phyloP scores from a whole-genome alignment of 108 stramenopile species.

The Aurantiochytrium sp. region DNA sequence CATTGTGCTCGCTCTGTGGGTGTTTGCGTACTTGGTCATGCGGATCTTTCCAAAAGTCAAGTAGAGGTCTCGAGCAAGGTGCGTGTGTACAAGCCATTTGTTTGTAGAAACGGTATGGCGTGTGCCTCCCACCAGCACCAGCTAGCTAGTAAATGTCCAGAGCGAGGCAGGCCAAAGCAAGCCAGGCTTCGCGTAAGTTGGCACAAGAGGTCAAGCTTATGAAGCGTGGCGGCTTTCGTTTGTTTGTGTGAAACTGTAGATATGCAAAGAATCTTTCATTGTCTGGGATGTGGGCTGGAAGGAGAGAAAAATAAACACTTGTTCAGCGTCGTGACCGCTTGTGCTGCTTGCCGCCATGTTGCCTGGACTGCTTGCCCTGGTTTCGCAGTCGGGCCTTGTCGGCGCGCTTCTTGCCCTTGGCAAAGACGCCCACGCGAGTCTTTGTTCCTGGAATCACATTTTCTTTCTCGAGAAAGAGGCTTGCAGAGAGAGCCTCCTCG shows the following conservation, averaged over 20 bases:
- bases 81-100: too few species aligned
- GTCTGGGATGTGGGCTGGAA: too few species aligned
- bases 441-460: not conserved
- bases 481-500: not conserved
- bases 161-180: too few species aligned
- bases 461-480: not conserved
- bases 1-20: slow-evolving; percentile 1
- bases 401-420: not conserved
- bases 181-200: too few species aligned
- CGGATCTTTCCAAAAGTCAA: slow-evolving; percentile 2
- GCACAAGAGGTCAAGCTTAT: too few species aligned
- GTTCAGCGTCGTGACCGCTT: not conserved
- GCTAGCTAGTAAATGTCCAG: too few species aligned
- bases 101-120: too few species aligned
- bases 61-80: not conserved
- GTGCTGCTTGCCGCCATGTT: not conserved
- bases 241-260: too few species aligned
- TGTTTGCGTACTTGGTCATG: slow-evolving; percentile 5
- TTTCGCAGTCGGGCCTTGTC: not conserved
- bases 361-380: not conserved
- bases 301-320: not conserved
- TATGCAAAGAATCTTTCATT: too few species aligned
- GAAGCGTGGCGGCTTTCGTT: too few species aligned
- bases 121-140: too few species aligned
- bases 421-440: not conserved